A percentile compares a stretch with the other conserved stretches of the same genome.
Evolutionary conservation across 495 filamentous ascomycete genomes (phyloP).

Genomic region (Pyronema omphalodes): DNA sequence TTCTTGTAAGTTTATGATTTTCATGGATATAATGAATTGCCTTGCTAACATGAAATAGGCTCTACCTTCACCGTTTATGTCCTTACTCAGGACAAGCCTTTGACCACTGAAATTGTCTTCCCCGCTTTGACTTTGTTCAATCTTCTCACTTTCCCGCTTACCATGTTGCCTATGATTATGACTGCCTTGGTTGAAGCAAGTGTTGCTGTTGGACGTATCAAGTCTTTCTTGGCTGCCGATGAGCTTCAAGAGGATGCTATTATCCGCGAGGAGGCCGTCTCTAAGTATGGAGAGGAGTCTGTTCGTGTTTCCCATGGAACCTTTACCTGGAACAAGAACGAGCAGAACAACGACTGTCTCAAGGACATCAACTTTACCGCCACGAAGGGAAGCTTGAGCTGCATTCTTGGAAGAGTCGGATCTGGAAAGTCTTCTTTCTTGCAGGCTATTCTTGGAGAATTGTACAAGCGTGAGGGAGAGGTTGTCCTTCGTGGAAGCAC

Average conservation of each 20-base stretch:
- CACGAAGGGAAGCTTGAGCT: constrained; percentile 77
- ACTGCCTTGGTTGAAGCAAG: constrained; percentile 90
- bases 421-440: constrained; percentile 87
- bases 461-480: constrained; percentile 77
- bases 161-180: constrained; percentile 93
- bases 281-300: constrained; percentile 63
- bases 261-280: constrained; percentile 42
- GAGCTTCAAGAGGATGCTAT: constrained; percentile 83
- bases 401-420: constrained; percentile 88
- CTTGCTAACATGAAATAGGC: constrained; percentile 10
- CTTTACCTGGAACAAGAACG: constrained; percentile 73
- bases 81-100: constrained; percentile 52
- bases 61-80: constrained; percentile 93
- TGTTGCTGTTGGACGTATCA: constrained; percentile 75
- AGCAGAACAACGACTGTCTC: constrained; percentile 34
- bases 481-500: constrained; percentile 62
- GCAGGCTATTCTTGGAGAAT: constrained; percentile 67
- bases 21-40: not conserved
- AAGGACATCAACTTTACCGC: constrained; percentile 72
- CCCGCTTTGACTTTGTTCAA: constrained; percentile 48
- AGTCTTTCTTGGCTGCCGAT: constrained; percentile 68
- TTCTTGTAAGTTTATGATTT: constrained; percentile 38
- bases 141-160: constrained; percentile 73
- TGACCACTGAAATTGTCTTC: constrained; percentile 92
- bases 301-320: constrained; percentile 65